Evolutionary conservation across 306 rosid genomes (phyloP).

Genomic region (Prunus salicina): DNA sequence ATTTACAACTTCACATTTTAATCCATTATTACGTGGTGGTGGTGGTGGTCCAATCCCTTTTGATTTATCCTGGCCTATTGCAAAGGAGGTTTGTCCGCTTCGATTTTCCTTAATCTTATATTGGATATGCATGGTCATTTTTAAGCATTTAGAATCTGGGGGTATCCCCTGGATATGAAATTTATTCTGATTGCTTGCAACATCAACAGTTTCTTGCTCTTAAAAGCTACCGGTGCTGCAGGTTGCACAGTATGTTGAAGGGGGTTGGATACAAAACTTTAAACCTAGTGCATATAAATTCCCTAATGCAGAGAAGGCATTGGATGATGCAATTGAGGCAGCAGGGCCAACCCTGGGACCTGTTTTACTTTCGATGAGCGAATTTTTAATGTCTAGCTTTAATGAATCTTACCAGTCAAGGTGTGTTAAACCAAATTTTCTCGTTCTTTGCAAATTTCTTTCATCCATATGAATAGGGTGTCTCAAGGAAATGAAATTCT

Average conservation of each 20-base stretch:
- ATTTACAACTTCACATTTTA: constrained; percentile 82
- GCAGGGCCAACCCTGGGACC: constrained; percentile 93
- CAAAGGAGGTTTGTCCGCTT: constrained; percentile 66
- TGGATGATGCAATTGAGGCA: constrained; percentile 70
- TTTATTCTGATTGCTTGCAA: constrained; percentile 21
- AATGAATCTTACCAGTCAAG: constrained; percentile 96
- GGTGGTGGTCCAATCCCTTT: constrained; percentile 98
- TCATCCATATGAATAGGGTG: neutral
- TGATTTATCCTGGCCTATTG: constrained; percentile 68
- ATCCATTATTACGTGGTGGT: constrained; percentile 80
- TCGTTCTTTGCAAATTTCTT: constrained; percentile 10
- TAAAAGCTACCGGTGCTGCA: constrained; percentile 36
- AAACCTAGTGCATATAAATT: constrained; percentile 63
- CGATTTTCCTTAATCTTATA: neutral
- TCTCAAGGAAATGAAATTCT: constrained; percentile 13
- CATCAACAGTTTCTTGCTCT: constrained; percentile 8
- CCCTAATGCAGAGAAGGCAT: constrained; percentile 72
- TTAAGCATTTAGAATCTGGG: neutral
- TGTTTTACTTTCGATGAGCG: constrained; percentile 78
- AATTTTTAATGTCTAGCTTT: constrained; percentile 96
- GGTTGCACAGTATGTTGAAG: constrained; percentile 66
- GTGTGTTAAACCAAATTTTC: constrained; percentile 39
- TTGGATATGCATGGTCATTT: neutral
- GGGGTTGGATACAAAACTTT: constrained; percentile 78
- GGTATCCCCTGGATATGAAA: neutral